Evolutionary conservation across 148 eudicot genomes (phyloP).

Genomic region (Rhododendron griersonianum): DNA sequence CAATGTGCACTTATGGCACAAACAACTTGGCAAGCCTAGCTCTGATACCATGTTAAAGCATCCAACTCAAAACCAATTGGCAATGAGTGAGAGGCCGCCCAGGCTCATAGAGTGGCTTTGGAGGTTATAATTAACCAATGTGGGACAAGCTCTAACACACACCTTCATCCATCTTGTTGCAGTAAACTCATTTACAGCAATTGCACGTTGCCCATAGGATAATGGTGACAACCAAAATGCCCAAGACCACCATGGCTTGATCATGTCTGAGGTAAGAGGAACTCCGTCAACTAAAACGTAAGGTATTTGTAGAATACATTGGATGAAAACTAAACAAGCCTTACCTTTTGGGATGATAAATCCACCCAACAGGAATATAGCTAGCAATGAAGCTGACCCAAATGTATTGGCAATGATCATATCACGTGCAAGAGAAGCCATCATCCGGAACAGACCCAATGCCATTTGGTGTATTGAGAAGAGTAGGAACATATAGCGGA

Average conservation of each 20-base stretch:
- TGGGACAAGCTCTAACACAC: not conserved
- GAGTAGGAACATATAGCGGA: constrained; percentile 55
- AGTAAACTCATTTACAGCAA: constrained; percentile 76
- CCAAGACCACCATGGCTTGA: constrained; percentile 92
- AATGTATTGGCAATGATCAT: constrained; percentile 73
- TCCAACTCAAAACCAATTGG: not conserved
- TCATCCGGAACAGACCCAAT: constrained; percentile 67
- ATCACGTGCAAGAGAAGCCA: constrained; percentile 71
- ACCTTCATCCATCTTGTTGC: constrained; percentile 83
- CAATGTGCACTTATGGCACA: too few relatives aligned
- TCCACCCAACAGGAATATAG: constrained; percentile 67
- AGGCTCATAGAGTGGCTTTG: not conserved
- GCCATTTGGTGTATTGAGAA: constrained; percentile 86
- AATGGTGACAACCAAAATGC: constrained; percentile 89
- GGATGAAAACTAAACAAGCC: not conserved
- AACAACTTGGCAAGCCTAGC: too few relatives aligned
- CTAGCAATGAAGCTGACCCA: constrained; percentile 54
- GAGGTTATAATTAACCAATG: not conserved
- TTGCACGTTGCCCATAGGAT: constrained; percentile 71
- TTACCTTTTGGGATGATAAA: constrained; percentile 73
- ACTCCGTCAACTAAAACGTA: not conserved
- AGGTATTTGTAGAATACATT: not conserved
- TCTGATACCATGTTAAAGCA: not conserved
- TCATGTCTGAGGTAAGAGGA: constrained; percentile 45
- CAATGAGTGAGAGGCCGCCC: not conserved